Evolutionary conservation across 2,329 filamentous ascomycete genomes (phyloP).

Genomic region (Ophiocordyceps sinensis): DNA sequence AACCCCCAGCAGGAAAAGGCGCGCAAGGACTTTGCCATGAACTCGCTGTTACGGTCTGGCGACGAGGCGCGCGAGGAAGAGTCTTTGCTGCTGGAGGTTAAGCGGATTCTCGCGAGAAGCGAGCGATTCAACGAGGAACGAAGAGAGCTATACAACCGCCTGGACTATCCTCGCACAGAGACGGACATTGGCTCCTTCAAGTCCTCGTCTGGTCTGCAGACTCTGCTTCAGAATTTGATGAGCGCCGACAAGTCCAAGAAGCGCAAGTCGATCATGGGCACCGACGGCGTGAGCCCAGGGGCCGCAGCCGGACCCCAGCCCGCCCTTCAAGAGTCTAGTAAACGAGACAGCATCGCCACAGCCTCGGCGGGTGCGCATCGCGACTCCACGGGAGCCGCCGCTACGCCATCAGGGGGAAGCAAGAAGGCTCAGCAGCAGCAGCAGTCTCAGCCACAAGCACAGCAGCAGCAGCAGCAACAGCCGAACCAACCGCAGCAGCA

Average conservation of each 20-base stretch:
- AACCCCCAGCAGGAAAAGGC: conserved; percentile 64
- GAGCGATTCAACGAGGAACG: conserved; percentile 80
- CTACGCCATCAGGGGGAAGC: conserved; percentile 22
- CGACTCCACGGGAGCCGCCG: conserved; percentile 18
- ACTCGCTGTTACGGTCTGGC: conserved; percentile 61
- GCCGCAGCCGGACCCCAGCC: conserved; percentile 24
- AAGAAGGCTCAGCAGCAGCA: conserved; percentile 31
- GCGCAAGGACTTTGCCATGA: conserved; percentile 74
- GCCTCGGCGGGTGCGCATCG: conserved; percentile 22
- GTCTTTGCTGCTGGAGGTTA: conserved; percentile 74
- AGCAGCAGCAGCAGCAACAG: conserved; percentile 16
- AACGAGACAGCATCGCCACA: conserved; percentile 38
- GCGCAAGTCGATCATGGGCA: conserved; percentile 54
- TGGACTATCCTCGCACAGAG: conserved; percentile 64
- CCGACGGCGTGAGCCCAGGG: conserved; percentile 36
- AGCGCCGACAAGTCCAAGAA: conserved; percentile 81
- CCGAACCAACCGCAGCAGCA: conserved; percentile 14
- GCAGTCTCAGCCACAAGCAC: conserved; percentile 15
- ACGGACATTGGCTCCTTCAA: conserved; percentile 66
- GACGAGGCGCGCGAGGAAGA: conserved; percentile 91
- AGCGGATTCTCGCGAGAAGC: conserved; percentile 77
- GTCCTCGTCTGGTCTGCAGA: conserved; percentile 64
- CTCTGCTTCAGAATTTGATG: conserved; percentile 70
- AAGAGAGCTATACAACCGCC: conserved; percentile 69
- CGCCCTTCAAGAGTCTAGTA: conserved; percentile 19